Evolutionary conservation across 2,329 filamentous ascomycete species (phyloP).

Genomic region (Claviceps pusilla): DNA sequence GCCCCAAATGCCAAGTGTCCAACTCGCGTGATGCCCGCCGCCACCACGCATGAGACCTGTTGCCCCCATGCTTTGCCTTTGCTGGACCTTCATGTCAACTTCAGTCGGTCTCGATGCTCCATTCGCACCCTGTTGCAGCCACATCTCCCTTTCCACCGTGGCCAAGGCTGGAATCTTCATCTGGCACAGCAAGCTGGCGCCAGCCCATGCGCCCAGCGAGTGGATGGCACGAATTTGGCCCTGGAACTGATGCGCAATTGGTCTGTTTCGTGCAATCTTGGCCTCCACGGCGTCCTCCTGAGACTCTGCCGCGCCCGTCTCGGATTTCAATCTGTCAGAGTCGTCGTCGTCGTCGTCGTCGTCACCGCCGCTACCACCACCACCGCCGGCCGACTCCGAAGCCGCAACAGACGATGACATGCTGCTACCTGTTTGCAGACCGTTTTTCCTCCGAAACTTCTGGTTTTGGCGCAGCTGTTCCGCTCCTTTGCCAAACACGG

Average conservation of each 20-base stretch:
- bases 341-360: constrained; percentile 12
- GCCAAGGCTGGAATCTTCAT: constrained; percentile 55
- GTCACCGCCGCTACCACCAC: neutral
- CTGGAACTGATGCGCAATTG: constrained; percentile 28
- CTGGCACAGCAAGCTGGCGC: constrained; percentile 54
- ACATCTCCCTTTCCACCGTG: constrained; percentile 56
- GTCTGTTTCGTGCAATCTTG: constrained; percentile 21
- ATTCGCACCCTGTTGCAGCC: constrained; percentile 49
- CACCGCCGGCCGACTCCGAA: constrained; percentile 10
- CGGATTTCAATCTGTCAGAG: constrained; percentile 9
- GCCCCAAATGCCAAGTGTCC: constrained; percentile 51
- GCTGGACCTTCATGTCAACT: constrained; percentile 40
- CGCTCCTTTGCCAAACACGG: constrained; percentile 54
- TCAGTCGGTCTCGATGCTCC: constrained; percentile 47
- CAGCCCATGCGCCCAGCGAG: constrained; percentile 58
- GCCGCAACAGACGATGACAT: constrained; percentile 10
- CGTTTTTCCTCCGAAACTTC: constrained; percentile 20
- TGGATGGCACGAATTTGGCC: constrained; percentile 52
- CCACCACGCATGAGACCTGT: constrained; percentile 28
- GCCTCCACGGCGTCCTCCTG: constrained; percentile 21
- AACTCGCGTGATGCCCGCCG: constrained; percentile 30
- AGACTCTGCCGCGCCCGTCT: constrained; percentile 12
- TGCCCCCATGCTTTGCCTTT: constrained; percentile 50
- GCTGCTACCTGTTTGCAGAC: constrained; percentile 7
- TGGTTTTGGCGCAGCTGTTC: constrained; percentile 35